phyloP scores from a whole-genome alignment of 805 yeast species.

The Saturnispora sekii region DNA sequence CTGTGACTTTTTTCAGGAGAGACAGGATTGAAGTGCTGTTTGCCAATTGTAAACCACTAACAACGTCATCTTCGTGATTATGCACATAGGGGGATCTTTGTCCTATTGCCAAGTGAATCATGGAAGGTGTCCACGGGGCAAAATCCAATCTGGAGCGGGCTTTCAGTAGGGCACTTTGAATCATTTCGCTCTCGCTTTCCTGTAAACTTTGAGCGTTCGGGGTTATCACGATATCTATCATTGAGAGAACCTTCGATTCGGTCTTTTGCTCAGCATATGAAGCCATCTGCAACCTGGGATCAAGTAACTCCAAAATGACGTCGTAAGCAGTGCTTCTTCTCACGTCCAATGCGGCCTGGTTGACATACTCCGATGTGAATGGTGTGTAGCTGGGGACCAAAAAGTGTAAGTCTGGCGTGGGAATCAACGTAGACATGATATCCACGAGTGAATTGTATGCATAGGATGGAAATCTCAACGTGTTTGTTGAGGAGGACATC shows the following conservation, averaged over 20 bases:
- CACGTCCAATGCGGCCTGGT: slow-evolving; percentile 39
- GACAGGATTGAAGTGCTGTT: slow-evolving; percentile 71
- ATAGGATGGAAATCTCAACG: slow-evolving; percentile 76
- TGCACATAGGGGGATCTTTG: slow-evolving; percentile 52
- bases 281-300: slow-evolving; percentile 70
- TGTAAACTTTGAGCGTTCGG: slow-evolving; percentile 20
- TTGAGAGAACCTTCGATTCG: slow-evolving; percentile 44
- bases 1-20: slow-evolving; percentile 54
- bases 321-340: slow-evolving; percentile 74
- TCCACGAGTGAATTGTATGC: slow-evolving; percentile 81
- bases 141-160: slow-evolving; percentile 62
- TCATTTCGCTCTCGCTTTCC: slow-evolving; percentile 36
- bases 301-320: slow-evolving; percentile 70
- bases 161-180: slow-evolving; percentile 42
- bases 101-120: slow-evolving; percentile 71
- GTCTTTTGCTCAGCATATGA: slow-evolving; percentile 26
- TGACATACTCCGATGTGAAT: slow-evolving; percentile 51
- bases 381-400: slow-evolving; percentile 64
- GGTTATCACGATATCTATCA: slow-evolving; percentile 62
- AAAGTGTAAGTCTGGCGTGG: slow-evolving; percentile 78
- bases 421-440: slow-evolving; percentile 70
- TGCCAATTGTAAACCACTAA: slow-evolving; percentile 75
- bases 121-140: slow-evolving; percentile 79
- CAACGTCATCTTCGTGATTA: slow-evolving; percentile 31
- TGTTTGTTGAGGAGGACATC: slow-evolving; percentile 75